Base-by-base conservation (phyloP, 106 monocot species). In the Narthecium ossifragum region DNA sequence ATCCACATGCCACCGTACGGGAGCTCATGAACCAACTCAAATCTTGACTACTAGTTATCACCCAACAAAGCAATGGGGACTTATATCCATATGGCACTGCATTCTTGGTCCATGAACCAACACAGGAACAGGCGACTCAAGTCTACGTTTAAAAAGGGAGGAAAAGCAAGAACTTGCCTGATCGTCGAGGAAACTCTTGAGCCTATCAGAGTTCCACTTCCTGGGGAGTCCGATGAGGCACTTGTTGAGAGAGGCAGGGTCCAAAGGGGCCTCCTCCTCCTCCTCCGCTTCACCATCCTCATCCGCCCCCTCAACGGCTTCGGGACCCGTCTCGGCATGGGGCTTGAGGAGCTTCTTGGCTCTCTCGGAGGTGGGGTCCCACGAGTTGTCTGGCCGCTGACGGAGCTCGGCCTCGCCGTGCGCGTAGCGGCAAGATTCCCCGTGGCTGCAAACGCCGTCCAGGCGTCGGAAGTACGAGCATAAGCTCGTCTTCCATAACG, bases 371-470 rank as follows among this genome's bases (percentile, higher is more conserved):
- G 90, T 90, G 9, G 96, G 96, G 29, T 98, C 86, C 90, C 90
- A 87, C 5, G 90, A 63, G 59, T 72, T 79, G 65, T 87, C 96
- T 23, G 86, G 90, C 26, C 83, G 69, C 5, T 69, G 83, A 0
- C 90, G 90, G 62, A 98, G 81, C 84, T 98, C 96, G 7, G 61
- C 84, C 62, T 98, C 96, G 13, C 90, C 69, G 67, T 98, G 96
- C 25, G 96, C 96, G 46, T 78, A 96, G 24, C 84, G 86, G 73
- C 96, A 98, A 12, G 63, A 34, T 4, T 73, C 70, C 6, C 86
- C 96, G 52, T 98, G 90, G 59, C 80, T 81, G 70, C 96, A 98
- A 15, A 61, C 5, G 1, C 46, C 65, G 5, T 31, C 57, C 0
- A 33, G 24, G 52, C 78, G 58, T 21, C 75, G 64, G 76, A 76